Evolutionary conservation across 495 filamentous ascomycete species (phyloP).

Genomic region (Oleoguttula mirabilis): DNA sequence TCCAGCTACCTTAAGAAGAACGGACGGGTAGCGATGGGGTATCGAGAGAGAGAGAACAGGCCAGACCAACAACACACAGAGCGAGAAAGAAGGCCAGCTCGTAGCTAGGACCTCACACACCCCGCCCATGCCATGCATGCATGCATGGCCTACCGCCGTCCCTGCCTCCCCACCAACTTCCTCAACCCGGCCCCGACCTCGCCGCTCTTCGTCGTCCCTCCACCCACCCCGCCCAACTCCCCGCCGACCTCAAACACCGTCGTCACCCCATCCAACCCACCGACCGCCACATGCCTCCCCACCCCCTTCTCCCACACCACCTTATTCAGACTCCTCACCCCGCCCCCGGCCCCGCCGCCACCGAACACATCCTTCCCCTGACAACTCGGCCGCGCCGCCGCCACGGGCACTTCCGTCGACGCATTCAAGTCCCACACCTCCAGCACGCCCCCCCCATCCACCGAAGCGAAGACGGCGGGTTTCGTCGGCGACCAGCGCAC

Average conservation of each 20-base stretch:
- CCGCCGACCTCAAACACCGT: conserved; percentile 89
- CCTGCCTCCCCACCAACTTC: too few relatives aligned
- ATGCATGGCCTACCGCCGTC: too few relatives aligned
- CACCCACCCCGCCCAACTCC: conserved; percentile 72
- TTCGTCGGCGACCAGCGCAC: conserved; percentile 85
- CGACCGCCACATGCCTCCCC: conserved; percentile 73
- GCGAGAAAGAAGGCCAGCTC: too few relatives aligned
- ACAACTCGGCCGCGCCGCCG: conserved; percentile 55
- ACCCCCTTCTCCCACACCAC: conserved; percentile 85
- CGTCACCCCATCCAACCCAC: conserved; percentile 78
- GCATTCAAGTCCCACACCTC: conserved; percentile 92
- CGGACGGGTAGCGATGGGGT: too few relatives aligned
- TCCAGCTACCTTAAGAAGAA: too few relatives aligned
- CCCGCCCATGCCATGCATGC: too few relatives aligned
- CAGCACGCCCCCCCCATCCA: conserved; percentile 84
- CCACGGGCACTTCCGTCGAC: conserved; percentile 82
- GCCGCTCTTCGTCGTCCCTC: conserved; percentile 50
- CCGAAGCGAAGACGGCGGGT: conserved; percentile 83
- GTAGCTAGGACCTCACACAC: too few relatives aligned
- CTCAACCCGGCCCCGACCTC: conserved; percentile 92
- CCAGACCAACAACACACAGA: too few relatives aligned
- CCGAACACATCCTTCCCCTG: conserved; percentile 33
- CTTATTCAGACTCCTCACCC: conserved; percentile 79
- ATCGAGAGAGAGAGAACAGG: too few relatives aligned
- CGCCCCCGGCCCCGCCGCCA: conserved; percentile 2